Evolutionary conservation across 345 rosid species (phyloP).

Genomic region (Brassica carinata): DNA sequence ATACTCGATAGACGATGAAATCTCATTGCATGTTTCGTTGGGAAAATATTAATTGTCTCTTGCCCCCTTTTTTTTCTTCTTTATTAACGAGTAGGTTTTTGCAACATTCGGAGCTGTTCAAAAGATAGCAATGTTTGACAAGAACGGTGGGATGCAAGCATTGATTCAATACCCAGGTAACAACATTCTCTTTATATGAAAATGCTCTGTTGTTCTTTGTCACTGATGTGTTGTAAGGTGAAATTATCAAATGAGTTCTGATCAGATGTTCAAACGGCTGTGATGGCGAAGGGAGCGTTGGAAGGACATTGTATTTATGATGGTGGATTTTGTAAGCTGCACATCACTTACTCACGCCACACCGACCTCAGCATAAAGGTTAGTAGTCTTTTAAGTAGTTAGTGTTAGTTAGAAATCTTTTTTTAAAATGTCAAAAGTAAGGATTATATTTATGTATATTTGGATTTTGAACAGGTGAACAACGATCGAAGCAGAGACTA

Average conservation of each 20-base stretch:
- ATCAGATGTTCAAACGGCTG: conserved; percentile 86
- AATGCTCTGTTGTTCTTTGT: neutral
- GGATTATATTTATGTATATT: neutral
- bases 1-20: neutral
- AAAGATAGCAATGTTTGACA: conserved; percentile 99
- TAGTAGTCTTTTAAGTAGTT: neutral
- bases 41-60: neutral
- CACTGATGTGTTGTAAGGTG: neutral
- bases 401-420: neutral
- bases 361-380: conserved; percentile 96
- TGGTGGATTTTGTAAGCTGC: conserved; percentile 99
- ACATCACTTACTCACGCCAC: conserved; percentile 92
- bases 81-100: conserved; percentile 59
- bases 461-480: neutral
- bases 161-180: conserved; percentile 81
- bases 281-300: conserved; percentile 92
- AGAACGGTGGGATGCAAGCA: conserved; percentile 95
- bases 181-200: neutral
- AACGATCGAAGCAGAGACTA: neutral
- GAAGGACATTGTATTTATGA: conserved; percentile 99
- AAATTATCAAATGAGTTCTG: neutral
- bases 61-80: neutral
- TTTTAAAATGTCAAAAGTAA: neutral
- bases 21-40: conserved; percentile 4
- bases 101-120: conserved; percentile 92